A percentile compares a stretch with the other conserved stretches of the same genome.
Conservation (phyloP, 495 filamentous ascomycete genomes). For the Penicillium coprophilum region DNA sequence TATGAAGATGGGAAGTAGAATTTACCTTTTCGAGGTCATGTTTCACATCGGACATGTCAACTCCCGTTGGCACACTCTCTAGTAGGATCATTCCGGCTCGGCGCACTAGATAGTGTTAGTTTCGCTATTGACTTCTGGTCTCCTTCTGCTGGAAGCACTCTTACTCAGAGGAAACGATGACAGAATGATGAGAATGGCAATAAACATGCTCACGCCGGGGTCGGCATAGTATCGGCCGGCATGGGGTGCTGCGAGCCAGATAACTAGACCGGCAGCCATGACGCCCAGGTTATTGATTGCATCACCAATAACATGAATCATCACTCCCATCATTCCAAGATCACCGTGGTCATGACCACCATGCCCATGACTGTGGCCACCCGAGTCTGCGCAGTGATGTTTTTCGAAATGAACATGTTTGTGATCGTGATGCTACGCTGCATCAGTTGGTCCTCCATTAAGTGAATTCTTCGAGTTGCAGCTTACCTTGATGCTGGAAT, state of each 20-base stretch:
- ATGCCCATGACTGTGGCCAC: constrained; percentile 30
- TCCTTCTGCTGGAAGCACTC: background rate
- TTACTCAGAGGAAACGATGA: constrained; percentile 43
- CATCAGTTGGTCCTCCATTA: constrained; percentile 1
- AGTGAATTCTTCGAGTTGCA: too few species aligned
- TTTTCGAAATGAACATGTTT: constrained; percentile 23
- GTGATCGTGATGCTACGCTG: constrained; percentile 23
- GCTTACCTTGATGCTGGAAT: constrained; percentile 22
- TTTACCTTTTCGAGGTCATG: constrained; percentile 59
- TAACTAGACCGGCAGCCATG: constrained; percentile 45
- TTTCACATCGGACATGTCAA: constrained; percentile 74
- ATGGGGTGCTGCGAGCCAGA: constrained; percentile 42
- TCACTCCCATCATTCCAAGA: constrained; percentile 48
- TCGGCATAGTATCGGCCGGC: constrained; percentile 48
- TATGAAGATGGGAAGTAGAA: background rate
- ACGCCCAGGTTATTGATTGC: constrained; percentile 52
- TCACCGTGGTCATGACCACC: constrained; percentile 38
- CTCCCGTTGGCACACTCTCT: constrained; percentile 76
- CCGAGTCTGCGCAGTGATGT: constrained; percentile 1
- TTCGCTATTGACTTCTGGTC: background rate
- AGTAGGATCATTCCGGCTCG: constrained; percentile 62
- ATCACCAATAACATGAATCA: constrained; percentile 52
- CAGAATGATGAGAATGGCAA: constrained; percentile 44
- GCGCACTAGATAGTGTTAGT: constrained; percentile 32
- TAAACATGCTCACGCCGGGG: constrained; percentile 47